phyloP scores from a whole-genome alignment of 495 filamentous ascomycete species.

The Bathelium albidoporum region DNA sequence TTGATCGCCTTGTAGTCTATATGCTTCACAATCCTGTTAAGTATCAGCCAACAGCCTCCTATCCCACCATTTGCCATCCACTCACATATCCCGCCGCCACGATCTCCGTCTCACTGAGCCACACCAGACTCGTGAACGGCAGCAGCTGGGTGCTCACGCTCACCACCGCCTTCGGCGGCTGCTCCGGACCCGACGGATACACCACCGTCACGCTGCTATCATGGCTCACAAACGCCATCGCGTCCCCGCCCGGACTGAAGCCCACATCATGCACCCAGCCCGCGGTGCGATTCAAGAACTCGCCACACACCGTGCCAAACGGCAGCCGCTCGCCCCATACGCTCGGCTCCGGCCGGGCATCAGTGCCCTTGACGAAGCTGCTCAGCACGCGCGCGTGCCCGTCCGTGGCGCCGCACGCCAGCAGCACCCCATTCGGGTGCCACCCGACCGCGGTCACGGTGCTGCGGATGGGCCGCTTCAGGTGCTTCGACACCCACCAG shows the following conservation, averaged over 20 bases:
- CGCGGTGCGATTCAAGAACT: conserved; percentile 87
- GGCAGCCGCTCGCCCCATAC: conserved; percentile 92
- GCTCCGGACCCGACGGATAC: conserved; percentile 85
- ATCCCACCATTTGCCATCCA: conserved; percentile 3
- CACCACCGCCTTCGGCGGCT: conserved; percentile 77
- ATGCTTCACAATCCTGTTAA: conserved; percentile 75
- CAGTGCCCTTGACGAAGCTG: conserved; percentile 88
- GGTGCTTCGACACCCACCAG: conserved; percentile 99
- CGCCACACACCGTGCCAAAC: conserved; percentile 96
- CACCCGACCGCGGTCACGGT: conserved; percentile 89
- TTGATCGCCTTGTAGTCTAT: conserved; percentile 73
- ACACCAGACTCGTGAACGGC: conserved; percentile 83
- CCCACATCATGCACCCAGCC: conserved; percentile 89
- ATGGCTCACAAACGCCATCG: conserved; percentile 82
- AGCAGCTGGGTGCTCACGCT: conserved; percentile 81
- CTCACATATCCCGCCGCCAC: conserved; percentile 82
- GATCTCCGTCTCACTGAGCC: conserved; percentile 87
- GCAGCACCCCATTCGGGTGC: conserved; percentile 93
- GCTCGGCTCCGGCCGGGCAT: conserved; percentile 73
- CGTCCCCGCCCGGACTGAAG: conserved; percentile 86
- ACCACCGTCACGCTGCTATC: conserved; percentile 94
- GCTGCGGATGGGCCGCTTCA: conserved; percentile 95
- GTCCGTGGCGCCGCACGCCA: conserved; percentile 90
- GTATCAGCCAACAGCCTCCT: not conserved
- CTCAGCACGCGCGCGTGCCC: conserved; percentile 96